Conservation (phyloP, 2,329 filamentous ascomycete genomes). For the Pyrenochaeta sp. region DNA sequence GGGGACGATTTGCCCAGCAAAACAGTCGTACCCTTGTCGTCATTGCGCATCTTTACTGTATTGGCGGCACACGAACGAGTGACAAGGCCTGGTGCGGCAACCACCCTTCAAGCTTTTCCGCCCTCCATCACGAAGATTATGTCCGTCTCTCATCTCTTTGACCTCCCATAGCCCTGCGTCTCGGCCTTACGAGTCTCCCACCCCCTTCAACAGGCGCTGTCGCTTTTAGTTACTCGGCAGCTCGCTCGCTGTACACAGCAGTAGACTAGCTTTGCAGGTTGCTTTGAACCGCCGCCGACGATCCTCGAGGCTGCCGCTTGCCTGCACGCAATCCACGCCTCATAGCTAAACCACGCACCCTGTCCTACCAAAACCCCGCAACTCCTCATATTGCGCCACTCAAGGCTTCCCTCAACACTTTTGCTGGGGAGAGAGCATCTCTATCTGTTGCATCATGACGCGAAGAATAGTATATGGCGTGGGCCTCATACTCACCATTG, state of each 20-base stretch:
- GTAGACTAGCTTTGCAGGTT: constrained; percentile 1
- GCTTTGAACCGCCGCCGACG: constrained; percentile 2
- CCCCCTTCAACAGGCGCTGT: not conserved
- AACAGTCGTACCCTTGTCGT: constrained; percentile 15
- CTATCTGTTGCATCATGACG: constrained; percentile 51
- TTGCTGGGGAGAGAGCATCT: not conserved
- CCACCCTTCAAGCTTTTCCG: constrained; percentile 22
- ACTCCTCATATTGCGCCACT: constrained; percentile 12
- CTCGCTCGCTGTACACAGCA: not conserved
- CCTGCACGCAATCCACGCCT: not conserved
- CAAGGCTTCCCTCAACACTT: not conserved
- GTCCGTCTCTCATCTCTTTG: not conserved
- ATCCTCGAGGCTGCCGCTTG: constrained; percentile 8
- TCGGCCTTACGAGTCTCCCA: constrained; percentile 6
- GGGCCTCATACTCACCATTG: constrained; percentile 57
- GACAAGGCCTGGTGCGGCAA: constrained; percentile 8
- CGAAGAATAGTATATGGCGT: constrained; percentile 59
- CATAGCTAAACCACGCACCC: constrained; percentile 1
- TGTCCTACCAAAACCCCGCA: constrained; percentile 8
- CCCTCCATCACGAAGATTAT: constrained; percentile 11
- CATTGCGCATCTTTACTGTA: constrained; percentile 14
- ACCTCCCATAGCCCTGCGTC: constrained; percentile 3
- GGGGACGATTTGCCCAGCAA: constrained; percentile 2
- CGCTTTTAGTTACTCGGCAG: constrained; percentile 1
- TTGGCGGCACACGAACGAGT: constrained; percentile 1